phyloP scores from a whole-genome alignment of 2,329 filamentous ascomycete species.

The Colletotrichum trifolii region DNA sequence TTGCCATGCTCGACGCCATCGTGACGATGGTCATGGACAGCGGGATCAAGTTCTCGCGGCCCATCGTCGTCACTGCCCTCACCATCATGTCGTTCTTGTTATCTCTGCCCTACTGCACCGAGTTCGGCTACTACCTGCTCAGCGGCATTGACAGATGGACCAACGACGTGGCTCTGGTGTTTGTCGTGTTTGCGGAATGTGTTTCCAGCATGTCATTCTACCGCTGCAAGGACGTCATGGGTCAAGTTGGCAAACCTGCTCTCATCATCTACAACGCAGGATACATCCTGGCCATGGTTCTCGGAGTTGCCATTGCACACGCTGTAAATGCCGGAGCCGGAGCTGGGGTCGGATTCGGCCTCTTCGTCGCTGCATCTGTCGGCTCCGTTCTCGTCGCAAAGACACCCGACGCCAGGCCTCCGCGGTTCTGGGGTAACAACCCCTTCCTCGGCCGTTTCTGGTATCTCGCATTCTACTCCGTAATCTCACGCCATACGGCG shows the following conservation, averaged over 20 bases:
- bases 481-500: conserved; percentile 44
- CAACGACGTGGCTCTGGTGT: conserved; percentile 64
- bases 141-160: conserved; percentile 66
- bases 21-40: conserved; percentile 65
- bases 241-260: conserved; percentile 55
- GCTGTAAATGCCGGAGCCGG: conserved; percentile 56
- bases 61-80: conserved; percentile 60
- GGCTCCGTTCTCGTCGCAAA: conserved; percentile 53
- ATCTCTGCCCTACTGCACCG: conserved; percentile 66
- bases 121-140: conserved; percentile 67
- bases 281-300: conserved; percentile 63
- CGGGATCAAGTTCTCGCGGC: conserved; percentile 57
- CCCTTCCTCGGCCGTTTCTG: conserved; percentile 55
- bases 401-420: conserved; percentile 53
- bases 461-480: conserved; percentile 68
- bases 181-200: conserved; percentile 65
- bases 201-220: conserved; percentile 64
- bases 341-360: conserved; percentile 62
- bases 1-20: conserved; percentile 68
- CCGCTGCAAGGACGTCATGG: conserved; percentile 59
- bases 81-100: conserved; percentile 63
- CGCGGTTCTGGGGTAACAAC: conserved; percentile 55
- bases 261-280: conserved; percentile 60
- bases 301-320: conserved; percentile 63
- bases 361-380: conserved; percentile 58